phyloP scores from a whole-genome alignment of 2,329 filamentous ascomycete species.

The Clonostachys sp. region DNA sequence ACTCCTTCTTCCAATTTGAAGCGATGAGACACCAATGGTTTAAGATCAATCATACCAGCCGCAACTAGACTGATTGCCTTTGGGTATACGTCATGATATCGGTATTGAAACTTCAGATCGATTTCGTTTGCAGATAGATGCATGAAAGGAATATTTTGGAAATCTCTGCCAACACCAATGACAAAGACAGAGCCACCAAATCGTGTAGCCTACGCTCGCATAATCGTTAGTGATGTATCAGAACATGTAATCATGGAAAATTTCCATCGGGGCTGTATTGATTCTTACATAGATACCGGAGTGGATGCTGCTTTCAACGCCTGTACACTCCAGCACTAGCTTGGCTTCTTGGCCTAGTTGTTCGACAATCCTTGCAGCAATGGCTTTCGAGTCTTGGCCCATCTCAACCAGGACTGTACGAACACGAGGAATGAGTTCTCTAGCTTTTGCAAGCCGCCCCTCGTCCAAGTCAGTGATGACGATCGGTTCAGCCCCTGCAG shows the following conservation, averaged over 20 bases:
- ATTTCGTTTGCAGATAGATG: constrained; percentile 84
- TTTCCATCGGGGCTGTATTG: background rate
- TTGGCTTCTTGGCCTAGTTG: constrained; percentile 37
- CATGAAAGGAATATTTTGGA: constrained; percentile 97
- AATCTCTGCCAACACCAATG: constrained; percentile 90
- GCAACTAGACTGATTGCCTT: constrained; percentile 83
- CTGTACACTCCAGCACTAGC: constrained; percentile 81
- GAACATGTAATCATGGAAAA: background rate
- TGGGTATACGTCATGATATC: constrained; percentile 95
- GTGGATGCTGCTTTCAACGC: constrained; percentile 86
- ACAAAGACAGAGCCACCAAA: constrained; percentile 98
- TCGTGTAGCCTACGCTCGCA: constrained; percentile 71
- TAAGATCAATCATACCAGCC: constrained; percentile 77
- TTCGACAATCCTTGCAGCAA: constrained; percentile 15
- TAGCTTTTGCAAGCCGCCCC: constrained; percentile 14
- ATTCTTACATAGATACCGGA: constrained; percentile 66
- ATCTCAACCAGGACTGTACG: constrained; percentile 24
- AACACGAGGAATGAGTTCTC: constrained; percentile 23
- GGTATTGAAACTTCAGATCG: constrained; percentile 94
- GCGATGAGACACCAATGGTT: constrained; percentile 83
- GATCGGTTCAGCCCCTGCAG: constrained; percentile 58
- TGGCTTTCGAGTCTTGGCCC: constrained; percentile 12
- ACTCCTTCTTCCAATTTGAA: constrained; percentile 82
- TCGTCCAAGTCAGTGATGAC: constrained; percentile 59
- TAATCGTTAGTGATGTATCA: background rate